phyloP scores from a whole-genome alignment of 73 alveolate genomes.

The Tetrahymena borealis region DNA sequence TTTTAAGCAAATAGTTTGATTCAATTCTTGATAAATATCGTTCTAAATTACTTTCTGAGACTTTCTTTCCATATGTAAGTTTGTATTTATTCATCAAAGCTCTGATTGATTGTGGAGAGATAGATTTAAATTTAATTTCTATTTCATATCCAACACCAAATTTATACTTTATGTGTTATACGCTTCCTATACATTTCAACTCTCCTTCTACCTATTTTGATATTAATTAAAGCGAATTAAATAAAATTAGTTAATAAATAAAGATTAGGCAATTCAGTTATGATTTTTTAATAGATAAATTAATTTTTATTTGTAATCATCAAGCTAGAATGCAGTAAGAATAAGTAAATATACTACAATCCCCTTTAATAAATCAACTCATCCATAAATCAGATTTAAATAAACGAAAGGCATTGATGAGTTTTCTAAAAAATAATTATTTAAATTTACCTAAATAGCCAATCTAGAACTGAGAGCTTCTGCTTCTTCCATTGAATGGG shows the following conservation, averaged over 20 bases:
- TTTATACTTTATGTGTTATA: slow-evolving; percentile 45
- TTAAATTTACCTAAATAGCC: slow-evolving; percentile 87
- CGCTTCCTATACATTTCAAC: slow-evolving; percentile 65
- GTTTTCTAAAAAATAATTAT: no score
- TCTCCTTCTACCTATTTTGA: slow-evolving; percentile 44
- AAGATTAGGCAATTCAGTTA: no score
- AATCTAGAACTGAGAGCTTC: slow-evolving; percentile 79
- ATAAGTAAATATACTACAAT: no score
- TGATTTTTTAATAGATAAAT: no score
- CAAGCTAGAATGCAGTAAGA: no score
- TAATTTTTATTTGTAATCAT: no score
- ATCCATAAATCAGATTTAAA: no score
- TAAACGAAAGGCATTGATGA: no score
- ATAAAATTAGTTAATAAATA: neutral
- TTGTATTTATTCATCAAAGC: neutral
- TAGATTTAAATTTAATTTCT: slow-evolving; percentile 9
- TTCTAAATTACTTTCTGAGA: neutral
- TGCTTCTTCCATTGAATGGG: slow-evolving; percentile 94
- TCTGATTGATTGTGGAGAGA: neutral
- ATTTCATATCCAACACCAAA: slow-evolving; percentile 74
- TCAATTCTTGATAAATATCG: neutral
- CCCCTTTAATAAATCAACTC: no score
- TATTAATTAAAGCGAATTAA: no score
- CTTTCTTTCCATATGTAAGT: neutral
- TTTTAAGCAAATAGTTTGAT: neutral